Evolutionary conservation across 257 asterid genomes (phyloP).

Genomic region (Solanum piurae): DNA sequence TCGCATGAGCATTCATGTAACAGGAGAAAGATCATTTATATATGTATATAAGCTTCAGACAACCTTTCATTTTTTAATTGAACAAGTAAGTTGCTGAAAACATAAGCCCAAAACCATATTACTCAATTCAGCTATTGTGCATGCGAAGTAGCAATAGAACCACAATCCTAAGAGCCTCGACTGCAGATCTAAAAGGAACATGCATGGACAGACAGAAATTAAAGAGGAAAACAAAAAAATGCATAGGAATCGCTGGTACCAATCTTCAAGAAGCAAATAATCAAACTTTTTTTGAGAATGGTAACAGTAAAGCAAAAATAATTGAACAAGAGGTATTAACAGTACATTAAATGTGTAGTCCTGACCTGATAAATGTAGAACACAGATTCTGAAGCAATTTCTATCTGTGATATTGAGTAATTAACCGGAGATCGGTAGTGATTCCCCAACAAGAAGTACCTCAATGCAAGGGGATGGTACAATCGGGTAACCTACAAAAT

Average conservation of each 20-base stretch:
- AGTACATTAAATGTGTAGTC: neutral
- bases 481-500: constrained; percentile 50
- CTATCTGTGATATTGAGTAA: constrained; percentile 58
- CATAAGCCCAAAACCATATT: neutral
- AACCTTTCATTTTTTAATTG: neutral
- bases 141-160: neutral
- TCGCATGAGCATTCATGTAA: neutral
- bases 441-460: constrained; percentile 72
- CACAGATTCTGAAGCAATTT: constrained; percentile 66
- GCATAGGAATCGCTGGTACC: neutral
- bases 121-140: neutral
- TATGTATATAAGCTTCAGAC: neutral
- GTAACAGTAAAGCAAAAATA: neutral
- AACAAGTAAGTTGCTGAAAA: neutral
- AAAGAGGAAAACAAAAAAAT: neutral
- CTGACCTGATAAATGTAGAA: constrained; percentile 70
- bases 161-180: neutral
- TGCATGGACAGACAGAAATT: neutral
- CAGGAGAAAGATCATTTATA: neutral
- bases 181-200: neutral
- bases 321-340: neutral
- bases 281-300: neutral
- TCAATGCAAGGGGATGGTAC: constrained; percentile 85
- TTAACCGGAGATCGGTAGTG: constrained; percentile 87
- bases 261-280: neutral